phyloP scores from a whole-genome alignment of 495 filamentous ascomycete species.

The Aspergillus nidulans region DNA sequence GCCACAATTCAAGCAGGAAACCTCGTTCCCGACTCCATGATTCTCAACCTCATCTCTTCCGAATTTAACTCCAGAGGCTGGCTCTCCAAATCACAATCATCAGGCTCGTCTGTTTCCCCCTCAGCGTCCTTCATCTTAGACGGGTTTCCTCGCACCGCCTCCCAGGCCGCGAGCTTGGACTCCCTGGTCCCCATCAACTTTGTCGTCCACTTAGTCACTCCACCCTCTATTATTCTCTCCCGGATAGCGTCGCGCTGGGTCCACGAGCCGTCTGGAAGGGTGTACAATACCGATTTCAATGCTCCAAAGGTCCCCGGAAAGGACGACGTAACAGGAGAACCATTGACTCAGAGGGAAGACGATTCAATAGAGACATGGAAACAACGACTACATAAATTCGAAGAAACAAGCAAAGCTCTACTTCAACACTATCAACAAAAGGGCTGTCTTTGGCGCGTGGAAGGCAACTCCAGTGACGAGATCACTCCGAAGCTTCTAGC shows the following conservation, averaged over 20 bases:
- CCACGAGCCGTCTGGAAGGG: conserved; percentile 82
- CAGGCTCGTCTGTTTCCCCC: conserved; percentile 56
- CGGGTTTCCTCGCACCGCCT: conserved; percentile 86
- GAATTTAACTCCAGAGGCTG: conserved; percentile 81
- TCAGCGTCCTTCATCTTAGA: conserved; percentile 90
- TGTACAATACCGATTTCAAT: conserved; percentile 94
- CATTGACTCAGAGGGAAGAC: conserved; percentile 74
- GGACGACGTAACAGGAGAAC: conserved; percentile 91
- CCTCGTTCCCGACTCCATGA: conserved; percentile 83
- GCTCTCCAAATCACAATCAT: conserved; percentile 45
- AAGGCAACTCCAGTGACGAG: conserved; percentile 86
- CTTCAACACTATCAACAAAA: conserved; percentile 83
- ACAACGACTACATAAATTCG: conserved; percentile 71
- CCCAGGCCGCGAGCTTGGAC: conserved; percentile 74
- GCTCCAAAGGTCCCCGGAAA: conserved; percentile 71
- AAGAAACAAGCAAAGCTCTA: conserved; percentile 78
- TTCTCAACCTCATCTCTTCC: conserved; percentile 84
- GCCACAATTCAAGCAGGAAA: conserved; percentile 76
- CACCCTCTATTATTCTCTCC: conserved; percentile 71
- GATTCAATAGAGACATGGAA: conserved; percentile 85
- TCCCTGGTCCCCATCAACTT: conserved; percentile 84
- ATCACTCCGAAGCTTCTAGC: conserved; percentile 79
- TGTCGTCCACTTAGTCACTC: conserved; percentile 57
- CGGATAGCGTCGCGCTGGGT: conserved; percentile 91
- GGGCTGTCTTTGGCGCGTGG: conserved; percentile 83